These are phyloP conservation scores for Aschersonia sp. DNA, from an alignment of 2,329 filamentous ascomycete species.

Conservation along the genomic window DNA sequence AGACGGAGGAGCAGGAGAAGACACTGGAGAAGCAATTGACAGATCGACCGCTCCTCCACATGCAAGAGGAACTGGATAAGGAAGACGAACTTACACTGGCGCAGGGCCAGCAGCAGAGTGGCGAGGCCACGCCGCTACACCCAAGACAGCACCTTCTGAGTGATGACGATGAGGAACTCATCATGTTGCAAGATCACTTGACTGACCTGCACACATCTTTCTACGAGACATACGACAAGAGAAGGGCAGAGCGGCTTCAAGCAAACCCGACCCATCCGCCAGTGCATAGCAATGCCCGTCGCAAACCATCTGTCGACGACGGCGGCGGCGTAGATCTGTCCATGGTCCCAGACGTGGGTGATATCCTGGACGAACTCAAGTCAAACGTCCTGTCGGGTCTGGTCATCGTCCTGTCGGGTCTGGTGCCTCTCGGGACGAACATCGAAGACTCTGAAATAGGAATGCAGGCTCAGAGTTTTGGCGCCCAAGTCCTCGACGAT, in stretches of 20 bases:
- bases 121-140: conserved; percentile 17
- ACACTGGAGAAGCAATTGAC: conserved; percentile 77
- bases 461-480: conserved; percentile 75
- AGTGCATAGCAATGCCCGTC: conserved; percentile 15
- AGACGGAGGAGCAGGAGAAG: conserved; percentile 77
- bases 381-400: conserved; percentile 57
- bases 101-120: conserved; percentile 8
- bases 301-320: conserved; percentile 20
- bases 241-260: conserved; percentile 21
- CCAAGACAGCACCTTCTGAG: conserved; percentile 63
- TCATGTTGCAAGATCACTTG: conserved; percentile 62
- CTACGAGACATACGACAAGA: conserved; percentile 66
- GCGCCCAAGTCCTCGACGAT: conserved; percentile 46
- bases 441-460: conserved; percentile 75
- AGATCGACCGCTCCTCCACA: conserved; percentile 77
- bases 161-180: conserved; percentile 77
- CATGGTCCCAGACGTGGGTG: conserved; percentile 68
- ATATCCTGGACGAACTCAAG: conserved; percentile 75
- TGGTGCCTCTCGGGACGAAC: conserved; percentile 71
- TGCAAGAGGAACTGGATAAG: conserved; percentile 83
- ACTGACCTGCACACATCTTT: conserved; percentile 64
- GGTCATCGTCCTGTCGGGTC: conserved; percentile 76
- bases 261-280: conserved; percentile 19
- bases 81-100: conserved; percentile 37
- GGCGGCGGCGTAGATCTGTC: conserved; percentile 29